Conservation (phyloP, 371 early-diverging fungal species). For the Actinomortierella ambigua region DNA sequence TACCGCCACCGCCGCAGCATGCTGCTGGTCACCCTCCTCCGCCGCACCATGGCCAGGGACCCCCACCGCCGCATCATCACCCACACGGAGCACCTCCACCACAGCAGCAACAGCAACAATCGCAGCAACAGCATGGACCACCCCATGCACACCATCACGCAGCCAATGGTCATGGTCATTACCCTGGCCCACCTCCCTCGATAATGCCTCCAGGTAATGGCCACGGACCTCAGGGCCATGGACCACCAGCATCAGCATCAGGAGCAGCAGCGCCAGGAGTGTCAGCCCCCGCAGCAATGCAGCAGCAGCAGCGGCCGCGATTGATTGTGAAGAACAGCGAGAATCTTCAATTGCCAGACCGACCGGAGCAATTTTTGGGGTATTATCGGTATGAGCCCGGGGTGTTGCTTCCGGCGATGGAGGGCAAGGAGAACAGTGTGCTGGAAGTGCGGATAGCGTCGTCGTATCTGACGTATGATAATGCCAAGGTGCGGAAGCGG, state of each 20-base stretch:
- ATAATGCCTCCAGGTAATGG: background rate
- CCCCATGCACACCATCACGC: background rate
- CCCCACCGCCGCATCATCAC: background rate
- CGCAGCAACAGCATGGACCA: no score
- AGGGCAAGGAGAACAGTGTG: conserved; percentile 56
- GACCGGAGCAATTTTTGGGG: conserved; percentile 53
- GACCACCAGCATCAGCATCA: background rate
- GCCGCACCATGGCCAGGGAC: background rate
- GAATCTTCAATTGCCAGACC: conserved; percentile 51
- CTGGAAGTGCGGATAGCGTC: conserved; percentile 63
- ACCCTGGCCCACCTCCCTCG: background rate
- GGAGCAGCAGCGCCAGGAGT: conserved; percentile 7
- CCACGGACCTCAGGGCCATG: background rate
- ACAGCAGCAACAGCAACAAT: no score
- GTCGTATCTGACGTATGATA: conserved; percentile 58
- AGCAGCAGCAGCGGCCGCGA: conserved; percentile 30
- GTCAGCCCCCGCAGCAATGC: background rate
- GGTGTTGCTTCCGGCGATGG: conserved; percentile 54
- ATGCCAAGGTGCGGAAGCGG: conserved; percentile 57
- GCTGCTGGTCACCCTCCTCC: no score
- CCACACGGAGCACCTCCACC: background rate
- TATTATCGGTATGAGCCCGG: conserved; percentile 57
- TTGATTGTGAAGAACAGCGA: conserved; percentile 58
- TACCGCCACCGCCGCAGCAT: no score
- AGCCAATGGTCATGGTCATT: conserved; percentile 4